A percentile compares a stretch with the other conserved stretches of the same genome.
Evolutionary conservation across 345 rosid species (phyloP).

Genomic region (Carallia pectinifolia): DNA sequence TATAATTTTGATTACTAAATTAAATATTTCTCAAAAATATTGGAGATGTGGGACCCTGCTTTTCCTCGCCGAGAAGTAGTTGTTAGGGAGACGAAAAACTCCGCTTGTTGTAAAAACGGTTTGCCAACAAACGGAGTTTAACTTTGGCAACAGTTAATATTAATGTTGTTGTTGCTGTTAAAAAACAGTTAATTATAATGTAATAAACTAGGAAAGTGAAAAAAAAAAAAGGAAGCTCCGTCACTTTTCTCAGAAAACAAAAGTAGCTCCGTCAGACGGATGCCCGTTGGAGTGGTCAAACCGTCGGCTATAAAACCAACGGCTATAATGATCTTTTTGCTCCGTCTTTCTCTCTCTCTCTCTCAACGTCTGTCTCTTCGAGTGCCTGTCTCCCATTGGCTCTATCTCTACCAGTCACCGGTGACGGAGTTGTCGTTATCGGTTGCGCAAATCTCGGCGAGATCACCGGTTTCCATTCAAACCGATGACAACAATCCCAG

Average conservation of each 20-base stretch:
- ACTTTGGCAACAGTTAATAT: neutral
- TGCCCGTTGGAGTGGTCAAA: conserved; percentile 30
- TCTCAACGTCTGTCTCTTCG: neutral
- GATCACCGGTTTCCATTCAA: conserved; percentile 20
- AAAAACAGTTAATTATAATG: neutral
- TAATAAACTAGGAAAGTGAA: conserved; percentile 10
- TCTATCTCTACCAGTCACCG: conserved; percentile 1
- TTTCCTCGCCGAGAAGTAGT: too few relatives aligned
- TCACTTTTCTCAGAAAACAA: too few relatives aligned
- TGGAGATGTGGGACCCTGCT: too few relatives aligned
- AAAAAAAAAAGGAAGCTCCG: neutral
- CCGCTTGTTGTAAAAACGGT: too few relatives aligned
- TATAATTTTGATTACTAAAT: too few relatives aligned
- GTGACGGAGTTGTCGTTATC: conserved; percentile 19
- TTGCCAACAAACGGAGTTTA: too few relatives aligned
- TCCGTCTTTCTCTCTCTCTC: conserved; percentile 10
- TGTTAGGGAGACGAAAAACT: too few relatives aligned
- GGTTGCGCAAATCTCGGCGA: conserved; percentile 39
- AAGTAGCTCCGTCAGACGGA: conserved; percentile 13
- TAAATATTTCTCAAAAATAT: too few relatives aligned
- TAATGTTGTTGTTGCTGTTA: neutral
- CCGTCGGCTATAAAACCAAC: conserved; percentile 38
- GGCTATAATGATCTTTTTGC: conserved; percentile 33
- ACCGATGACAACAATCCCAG: conserved; percentile 21
- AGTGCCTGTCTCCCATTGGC: too few relatives aligned